These are phyloP conservation scores for Endocalyx cinctus DNA, from an alignment of 2,329 filamentous ascomycete species.

Conservation along the genomic window DNA sequence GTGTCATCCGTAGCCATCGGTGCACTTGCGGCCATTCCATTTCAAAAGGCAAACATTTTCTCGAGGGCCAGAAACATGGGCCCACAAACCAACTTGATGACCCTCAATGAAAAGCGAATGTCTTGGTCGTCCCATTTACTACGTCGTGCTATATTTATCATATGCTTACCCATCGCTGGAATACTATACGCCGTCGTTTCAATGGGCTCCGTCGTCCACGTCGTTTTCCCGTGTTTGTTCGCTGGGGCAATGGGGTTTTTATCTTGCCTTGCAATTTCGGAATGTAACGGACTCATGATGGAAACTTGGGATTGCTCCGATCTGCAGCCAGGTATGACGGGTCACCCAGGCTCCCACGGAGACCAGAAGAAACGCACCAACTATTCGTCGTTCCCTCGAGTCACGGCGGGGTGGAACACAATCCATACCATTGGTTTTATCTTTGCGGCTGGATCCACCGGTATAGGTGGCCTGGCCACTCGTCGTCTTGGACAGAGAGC, in stretches of 20 bases:
- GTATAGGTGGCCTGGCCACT: conserved; percentile 63
- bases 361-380: conserved; percentile 51
- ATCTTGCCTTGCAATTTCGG: conserved; percentile 67
- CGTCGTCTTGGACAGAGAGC: conserved; percentile 62
- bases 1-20: conserved; percentile 64
- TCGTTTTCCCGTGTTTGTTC: conserved; percentile 62
- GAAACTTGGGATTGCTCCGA: conserved; percentile 79
- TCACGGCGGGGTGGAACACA: conserved; percentile 66
- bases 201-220: conserved; percentile 54
- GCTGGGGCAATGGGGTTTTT: conserved; percentile 65
- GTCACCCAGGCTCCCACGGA: conserved; percentile 41
- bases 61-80: conserved; percentile 58
- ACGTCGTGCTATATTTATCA: conserved; percentile 62
- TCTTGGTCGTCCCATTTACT: conserved; percentile 70
- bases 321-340: conserved; percentile 66
- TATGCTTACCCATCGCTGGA: conserved; percentile 62
- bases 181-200: conserved; percentile 65
- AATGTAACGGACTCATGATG: conserved; percentile 75
- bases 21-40: conserved; percentile 64
- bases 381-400: conserved; percentile 71
- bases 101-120: conserved; percentile 57
- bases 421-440: conserved; percentile 67
- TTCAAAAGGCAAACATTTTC: conserved; percentile 67
- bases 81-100: conserved; percentile 61
- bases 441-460: conserved; percentile 64